A percentile compares a stretch with the other conserved stretches of the same genome.
Evolutionary conservation across 1,284 basidiomycete genomes (phyloP).

Genomic region (Ceratobasidium sp.): DNA sequence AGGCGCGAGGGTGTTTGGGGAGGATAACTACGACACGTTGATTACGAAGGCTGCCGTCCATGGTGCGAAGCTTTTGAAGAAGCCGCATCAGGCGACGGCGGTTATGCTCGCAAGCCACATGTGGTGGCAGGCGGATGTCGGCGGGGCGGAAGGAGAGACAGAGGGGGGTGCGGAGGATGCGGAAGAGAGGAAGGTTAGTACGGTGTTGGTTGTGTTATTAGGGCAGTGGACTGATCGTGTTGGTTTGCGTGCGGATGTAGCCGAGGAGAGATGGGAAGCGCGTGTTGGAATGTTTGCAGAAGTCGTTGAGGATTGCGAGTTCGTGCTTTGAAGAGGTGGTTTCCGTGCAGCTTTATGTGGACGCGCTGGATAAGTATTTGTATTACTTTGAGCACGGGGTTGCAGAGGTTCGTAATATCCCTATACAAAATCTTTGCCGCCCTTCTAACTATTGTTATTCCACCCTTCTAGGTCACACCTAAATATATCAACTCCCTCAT

Average conservation of each 20-base stretch:
- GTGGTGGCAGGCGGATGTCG: slow-evolving; percentile 86
- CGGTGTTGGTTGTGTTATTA: background rate
- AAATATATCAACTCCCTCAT: slow-evolving; percentile 96
- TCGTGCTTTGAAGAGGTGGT: slow-evolving; percentile 95
- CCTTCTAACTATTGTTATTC: slow-evolving; percentile 30
- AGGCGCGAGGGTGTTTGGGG: slow-evolving; percentile 85
- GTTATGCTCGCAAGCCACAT: slow-evolving; percentile 95
- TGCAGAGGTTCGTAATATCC: slow-evolving; percentile 74
- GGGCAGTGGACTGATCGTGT: background rate
- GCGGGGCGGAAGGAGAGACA: slow-evolving; percentile 56
- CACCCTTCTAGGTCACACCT: slow-evolving; percentile 75
- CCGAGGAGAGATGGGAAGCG: slow-evolving; percentile 87
- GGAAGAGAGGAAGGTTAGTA: slow-evolving; percentile 62
- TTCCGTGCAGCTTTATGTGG: slow-evolving; percentile 92
- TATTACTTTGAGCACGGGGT: slow-evolving; percentile 95
- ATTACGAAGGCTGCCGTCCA: slow-evolving; percentile 97
- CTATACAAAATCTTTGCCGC: background rate
- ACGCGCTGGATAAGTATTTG: slow-evolving; percentile 92
- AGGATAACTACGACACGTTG: slow-evolving; percentile 94
- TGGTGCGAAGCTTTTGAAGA: slow-evolving; percentile 93
- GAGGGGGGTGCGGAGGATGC: slow-evolving; percentile 59
- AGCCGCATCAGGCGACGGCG: slow-evolving; percentile 94
- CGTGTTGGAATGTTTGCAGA: slow-evolving; percentile 94
- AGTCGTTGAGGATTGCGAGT: slow-evolving; percentile 92
- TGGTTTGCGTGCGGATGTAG: slow-evolving; percentile 16